These are phyloP conservation scores for Torulaspora delbrueckii DNA, from an alignment of 805 yeast species.

Conservation along the genomic window DNA sequence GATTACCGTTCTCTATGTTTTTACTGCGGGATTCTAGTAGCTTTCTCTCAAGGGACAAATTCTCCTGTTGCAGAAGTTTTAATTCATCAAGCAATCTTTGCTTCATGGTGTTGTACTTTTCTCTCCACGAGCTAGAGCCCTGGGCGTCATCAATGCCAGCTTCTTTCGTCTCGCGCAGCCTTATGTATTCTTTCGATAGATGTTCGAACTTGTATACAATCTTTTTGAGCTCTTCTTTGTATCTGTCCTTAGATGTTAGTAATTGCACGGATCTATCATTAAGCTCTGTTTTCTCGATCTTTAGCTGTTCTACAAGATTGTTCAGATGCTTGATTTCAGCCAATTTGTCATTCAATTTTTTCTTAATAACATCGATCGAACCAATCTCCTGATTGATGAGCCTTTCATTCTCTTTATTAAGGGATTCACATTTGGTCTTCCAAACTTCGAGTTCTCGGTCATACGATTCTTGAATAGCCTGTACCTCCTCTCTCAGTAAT, in stretches of 20 bases:
- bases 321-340: constrained; percentile 17
- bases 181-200: constrained; percentile 24
- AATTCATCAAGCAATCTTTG: constrained; percentile 22
- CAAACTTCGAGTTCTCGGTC: constrained; percentile 16
- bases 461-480: constrained; percentile 16
- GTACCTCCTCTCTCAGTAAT: constrained; percentile 16
- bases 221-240: constrained; percentile 32
- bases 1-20: constrained; percentile 3
- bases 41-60: constrained; percentile 19
- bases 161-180: constrained; percentile 14
- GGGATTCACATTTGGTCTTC: constrained; percentile 15
- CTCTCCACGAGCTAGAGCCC: constrained; percentile 1
- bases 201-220: constrained; percentile 29
- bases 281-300: constrained; percentile 13
- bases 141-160: constrained; percentile 4
- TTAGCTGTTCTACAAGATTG: constrained; percentile 9
- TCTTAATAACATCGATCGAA: constrained; percentile 11
- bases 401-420: constrained; percentile 19
- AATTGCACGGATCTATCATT: constrained; percentile 23
- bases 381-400: constrained; percentile 15
- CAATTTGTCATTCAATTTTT: constrained; percentile 9
- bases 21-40: constrained; percentile 15
- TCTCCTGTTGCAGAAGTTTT: constrained; percentile 27
- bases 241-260: constrained; percentile 26
- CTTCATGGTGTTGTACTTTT: constrained; percentile 23